Base-by-base conservation (phyloP, 176 grass and related monocot genomes). In the Echinochloa phyllopogon region DNA sequence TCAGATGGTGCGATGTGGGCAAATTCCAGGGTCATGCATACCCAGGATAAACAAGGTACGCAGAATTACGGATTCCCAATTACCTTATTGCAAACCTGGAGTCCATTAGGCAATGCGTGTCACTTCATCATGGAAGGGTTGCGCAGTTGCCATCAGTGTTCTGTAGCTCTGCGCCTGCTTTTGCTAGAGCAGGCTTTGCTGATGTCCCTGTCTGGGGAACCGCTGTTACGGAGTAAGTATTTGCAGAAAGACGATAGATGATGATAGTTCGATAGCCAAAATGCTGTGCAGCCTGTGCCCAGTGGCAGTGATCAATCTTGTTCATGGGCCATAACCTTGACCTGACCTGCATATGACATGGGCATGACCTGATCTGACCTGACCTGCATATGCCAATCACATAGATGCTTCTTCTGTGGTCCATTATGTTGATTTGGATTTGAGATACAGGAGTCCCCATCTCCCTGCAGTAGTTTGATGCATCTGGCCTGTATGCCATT, bases 341-440 rank as follows among this genome's bases (percentile, higher is more conserved):
- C 23, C 38, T 6, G n/a, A 60, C 23, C 59, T 63, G n/a, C 49
- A 51, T 51, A 16, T 14, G 49, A 16, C 49, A 51, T 51, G 49
- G 14, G 14, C 49, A 51, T 51, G 49, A 51, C 13, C 15, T 51
- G 48, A 51, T 14, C 15, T 51, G 48, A 42, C 49, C 44, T 69
- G 60, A 13, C 60, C 60, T 61, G n/a, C 21, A 17, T 18, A 40
- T 69, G 47, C 15, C 49, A 10, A 68, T 51, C 29, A 25, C 51
- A 71, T 43, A 43, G 51, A 82, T 82, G 66, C 55, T 71, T 82
- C 47, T 76, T 82, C 47, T 76, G 61, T 76, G 60, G n/a, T 84
- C 49, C 82, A 84, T 84, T 43, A 65, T 76, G 61, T 44, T 33
- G 61, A 76, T 76, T 36, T 20, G 37, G 48, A 84, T 42, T 42